phyloP scores from a whole-genome alignment of 495 filamentous ascomycete genomes.

The Penicillium angulare region DNA sequence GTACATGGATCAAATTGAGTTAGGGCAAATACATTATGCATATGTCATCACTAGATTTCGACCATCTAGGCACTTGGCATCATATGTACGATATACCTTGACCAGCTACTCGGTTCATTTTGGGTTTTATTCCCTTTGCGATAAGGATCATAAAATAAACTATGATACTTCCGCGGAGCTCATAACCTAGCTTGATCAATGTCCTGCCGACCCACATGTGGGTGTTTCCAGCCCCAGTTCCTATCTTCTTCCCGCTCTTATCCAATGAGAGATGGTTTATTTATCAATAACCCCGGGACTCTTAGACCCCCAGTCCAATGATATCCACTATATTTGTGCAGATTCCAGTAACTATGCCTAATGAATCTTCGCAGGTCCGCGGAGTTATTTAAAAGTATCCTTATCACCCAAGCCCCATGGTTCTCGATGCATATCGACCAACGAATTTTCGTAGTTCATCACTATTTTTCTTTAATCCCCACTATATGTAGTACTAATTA shows the following conservation, averaged over 20 bases:
- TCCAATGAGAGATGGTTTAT: slow-evolving; percentile 22
- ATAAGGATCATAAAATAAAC: too few species aligned
- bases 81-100: too few species aligned
- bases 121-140: too few species aligned
- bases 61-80: too few species aligned
- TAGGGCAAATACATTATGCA: neutral
- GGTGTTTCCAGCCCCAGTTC: neutral
- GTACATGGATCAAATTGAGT: neutral
- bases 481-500: too few species aligned
- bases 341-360: slow-evolving; percentile 26
- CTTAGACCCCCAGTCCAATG: neutral
- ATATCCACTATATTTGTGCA: slow-evolving; percentile 24
- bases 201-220: slow-evolving; percentile 2
- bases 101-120: too few species aligned
- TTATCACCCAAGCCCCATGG: too few species aligned
- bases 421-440: too few species aligned
- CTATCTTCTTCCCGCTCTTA: slow-evolving; percentile 10
- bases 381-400: too few species aligned
- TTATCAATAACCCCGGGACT: slow-evolving; percentile 15
- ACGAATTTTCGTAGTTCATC: too few species aligned
- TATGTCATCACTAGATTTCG: neutral
- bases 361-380: too few species aligned
- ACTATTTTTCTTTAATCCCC: too few species aligned
- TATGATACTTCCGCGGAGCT: slow-evolving; percentile 25
- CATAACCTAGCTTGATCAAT: slow-evolving; percentile 11